A percentile compares a stretch with the other conserved stretches of the same genome.
Conservation (phyloP, 1,284 basidiomycete genomes). For the Tilletia walkeri region DNA sequence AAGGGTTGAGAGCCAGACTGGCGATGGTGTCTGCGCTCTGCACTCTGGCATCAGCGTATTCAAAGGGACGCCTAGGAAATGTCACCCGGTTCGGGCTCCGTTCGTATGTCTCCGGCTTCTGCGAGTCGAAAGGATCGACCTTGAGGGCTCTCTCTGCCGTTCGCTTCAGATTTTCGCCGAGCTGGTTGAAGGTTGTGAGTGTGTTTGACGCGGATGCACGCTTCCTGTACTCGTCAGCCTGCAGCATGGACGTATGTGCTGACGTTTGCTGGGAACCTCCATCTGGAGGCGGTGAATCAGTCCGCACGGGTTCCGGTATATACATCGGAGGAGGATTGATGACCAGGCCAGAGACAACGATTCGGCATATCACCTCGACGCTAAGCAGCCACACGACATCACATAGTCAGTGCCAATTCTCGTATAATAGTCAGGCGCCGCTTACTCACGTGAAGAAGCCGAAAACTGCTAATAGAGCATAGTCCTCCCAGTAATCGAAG, state of each 20-base stretch:
- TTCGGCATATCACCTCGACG: constrained; percentile 80
- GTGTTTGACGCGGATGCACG: constrained; percentile 7
- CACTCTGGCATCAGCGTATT: not conserved
- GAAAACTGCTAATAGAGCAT: constrained; percentile 77
- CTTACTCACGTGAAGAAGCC: constrained; percentile 74
- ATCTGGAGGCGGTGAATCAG: not conserved
- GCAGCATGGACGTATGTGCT: not conserved
- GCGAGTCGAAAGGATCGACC: constrained; percentile 14
- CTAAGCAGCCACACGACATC: constrained; percentile 57
- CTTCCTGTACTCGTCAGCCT: not conserved
- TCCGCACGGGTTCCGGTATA: constrained; percentile 13
- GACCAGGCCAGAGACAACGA: constrained; percentile 84
- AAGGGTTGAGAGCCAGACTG: not conserved
- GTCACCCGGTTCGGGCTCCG: constrained; percentile 14
- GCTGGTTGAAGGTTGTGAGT: not conserved
- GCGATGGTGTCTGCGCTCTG: not conserved
- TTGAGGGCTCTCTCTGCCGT: constrained; percentile 8
- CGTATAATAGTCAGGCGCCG: constrained; percentile 19
- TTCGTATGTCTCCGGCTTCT: not conserved
- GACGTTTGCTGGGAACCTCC: not conserved
- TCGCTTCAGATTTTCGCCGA: constrained; percentile 11
- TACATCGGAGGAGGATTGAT: constrained; percentile 68
- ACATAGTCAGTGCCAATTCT: constrained; percentile 2
- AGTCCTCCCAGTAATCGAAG: constrained; percentile 85
- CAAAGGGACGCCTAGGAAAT: constrained; percentile 10